A percentile compares a stretch with the other conserved stretches of the same genome.
Conservation (phyloP, 1,284 basidiomycete species). For the Trichosporon faecale region DNA sequence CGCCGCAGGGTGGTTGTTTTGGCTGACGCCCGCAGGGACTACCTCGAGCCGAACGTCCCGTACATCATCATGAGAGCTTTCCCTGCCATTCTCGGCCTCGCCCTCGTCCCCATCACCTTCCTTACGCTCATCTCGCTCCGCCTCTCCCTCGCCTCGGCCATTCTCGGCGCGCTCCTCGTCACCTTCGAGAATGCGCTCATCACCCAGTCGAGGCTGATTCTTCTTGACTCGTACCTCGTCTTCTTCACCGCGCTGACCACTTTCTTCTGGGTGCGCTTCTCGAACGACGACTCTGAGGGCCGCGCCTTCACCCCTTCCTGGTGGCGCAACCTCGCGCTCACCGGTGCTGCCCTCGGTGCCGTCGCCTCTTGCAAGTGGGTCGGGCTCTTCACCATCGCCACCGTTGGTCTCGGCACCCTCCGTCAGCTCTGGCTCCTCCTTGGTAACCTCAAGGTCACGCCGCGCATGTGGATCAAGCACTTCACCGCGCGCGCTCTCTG, state of each 20-base stretch:
- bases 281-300: conserved; percentile 72
- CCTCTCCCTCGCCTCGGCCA: conserved; percentile 81
- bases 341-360: conserved; percentile 84
- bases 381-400: conserved; percentile 97
- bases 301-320: conserved; percentile 73
- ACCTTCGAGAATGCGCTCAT: conserved; percentile 95
- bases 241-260: conserved; percentile 93
- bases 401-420: conserved; percentile 80
- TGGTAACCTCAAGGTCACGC: conserved; percentile 77
- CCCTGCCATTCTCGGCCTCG: conserved; percentile 83
- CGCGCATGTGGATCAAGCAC: conserved; percentile 72
- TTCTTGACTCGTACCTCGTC: conserved; percentile 93
- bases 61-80: conserved; percentile 95
- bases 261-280: conserved; percentile 86
- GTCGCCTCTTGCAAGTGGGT: conserved; percentile 98
- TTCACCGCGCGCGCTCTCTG: conserved; percentile 85
- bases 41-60: conserved; percentile 70
- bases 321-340: conserved; percentile 91
- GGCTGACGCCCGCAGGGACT: conserved; percentile 58
- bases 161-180: conserved; percentile 84
- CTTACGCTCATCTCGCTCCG: conserved; percentile 89
- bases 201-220: conserved; percentile 93
- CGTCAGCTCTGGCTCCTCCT: conserved; percentile 86
- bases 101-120: conserved; percentile 85
- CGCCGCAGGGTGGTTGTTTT: neutral